phyloP scores from a whole-genome alignment of 495 filamentous ascomycete genomes.

The Echria macrotheca region DNA sequence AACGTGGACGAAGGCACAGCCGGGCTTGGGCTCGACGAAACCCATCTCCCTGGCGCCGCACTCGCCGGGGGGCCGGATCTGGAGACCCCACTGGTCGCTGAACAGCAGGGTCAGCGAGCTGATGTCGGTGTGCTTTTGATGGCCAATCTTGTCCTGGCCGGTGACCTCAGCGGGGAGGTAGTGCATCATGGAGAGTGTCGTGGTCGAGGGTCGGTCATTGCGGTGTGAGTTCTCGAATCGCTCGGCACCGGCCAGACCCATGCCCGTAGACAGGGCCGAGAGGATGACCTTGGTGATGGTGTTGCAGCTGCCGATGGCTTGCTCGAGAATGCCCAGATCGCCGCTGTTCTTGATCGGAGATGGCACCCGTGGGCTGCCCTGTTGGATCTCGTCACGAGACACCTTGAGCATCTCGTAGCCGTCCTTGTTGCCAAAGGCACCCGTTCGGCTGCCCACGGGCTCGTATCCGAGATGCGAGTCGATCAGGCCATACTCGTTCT shows the following conservation, averaged over 20 bases:
- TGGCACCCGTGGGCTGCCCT: conserved; percentile 39
- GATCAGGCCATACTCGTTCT: conserved; percentile 46
- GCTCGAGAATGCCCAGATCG: conserved; percentile 41
- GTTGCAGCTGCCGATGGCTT: conserved; percentile 44
- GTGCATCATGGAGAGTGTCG: conserved; percentile 43
- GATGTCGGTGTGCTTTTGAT: conserved; percentile 57
- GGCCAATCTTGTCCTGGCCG: conserved; percentile 39
- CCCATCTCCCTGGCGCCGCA: conserved; percentile 43
- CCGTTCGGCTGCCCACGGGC: conserved; percentile 44
- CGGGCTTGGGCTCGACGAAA: conserved; percentile 45
- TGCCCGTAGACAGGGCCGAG: conserved; percentile 42
- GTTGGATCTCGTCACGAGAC: conserved; percentile 45
- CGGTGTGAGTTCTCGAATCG: conserved; percentile 51
- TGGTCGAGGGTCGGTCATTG: conserved; percentile 44
- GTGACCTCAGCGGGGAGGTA: conserved; percentile 41
- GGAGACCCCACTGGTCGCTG: conserved; percentile 52
- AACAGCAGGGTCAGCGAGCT: conserved; percentile 53
- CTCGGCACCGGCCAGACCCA: conserved; percentile 34
- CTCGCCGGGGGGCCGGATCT: conserved; percentile 43
- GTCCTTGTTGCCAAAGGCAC: conserved; percentile 47
- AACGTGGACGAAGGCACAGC: conserved; percentile 51
- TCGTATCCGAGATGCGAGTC: conserved; percentile 47
- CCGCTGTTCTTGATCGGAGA: conserved; percentile 44
- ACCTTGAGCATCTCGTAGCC: conserved; percentile 54
- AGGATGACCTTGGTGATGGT: conserved; percentile 49